Evolutionary conservation across 2,329 filamentous ascomycete species (phyloP).

Genomic region (Ophiostoma australiae): DNA sequence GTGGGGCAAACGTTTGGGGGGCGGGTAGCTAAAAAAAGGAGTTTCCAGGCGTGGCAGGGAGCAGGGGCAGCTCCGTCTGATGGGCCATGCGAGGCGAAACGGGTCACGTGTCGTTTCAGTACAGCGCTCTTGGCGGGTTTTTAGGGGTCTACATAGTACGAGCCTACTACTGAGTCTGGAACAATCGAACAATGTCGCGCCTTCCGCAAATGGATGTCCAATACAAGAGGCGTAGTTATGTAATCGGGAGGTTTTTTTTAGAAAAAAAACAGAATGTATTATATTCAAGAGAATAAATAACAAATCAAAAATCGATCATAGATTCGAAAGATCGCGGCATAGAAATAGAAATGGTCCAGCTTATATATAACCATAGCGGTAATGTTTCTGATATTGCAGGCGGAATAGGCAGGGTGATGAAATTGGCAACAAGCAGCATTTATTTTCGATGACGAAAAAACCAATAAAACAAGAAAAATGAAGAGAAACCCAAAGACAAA

Average conservation of each 20-base stretch:
- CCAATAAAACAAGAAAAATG: background rate
- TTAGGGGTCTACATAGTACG: background rate
- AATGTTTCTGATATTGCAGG: background rate
- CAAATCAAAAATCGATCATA: background rate
- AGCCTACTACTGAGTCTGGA: background rate
- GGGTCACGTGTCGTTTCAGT: constrained; percentile 20
- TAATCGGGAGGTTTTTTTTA: background rate
- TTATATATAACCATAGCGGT: background rate
- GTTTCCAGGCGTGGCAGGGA: background rate
- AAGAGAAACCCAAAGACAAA: background rate
- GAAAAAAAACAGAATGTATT: background rate
- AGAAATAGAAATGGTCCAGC: background rate
- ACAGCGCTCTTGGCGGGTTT: background rate
- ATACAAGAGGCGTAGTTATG: background rate
- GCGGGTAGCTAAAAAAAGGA: constrained; percentile 9
- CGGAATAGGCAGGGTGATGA: background rate
- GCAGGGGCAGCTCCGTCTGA: constrained; percentile 3
- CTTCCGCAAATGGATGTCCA: background rate
- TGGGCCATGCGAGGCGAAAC: background rate
- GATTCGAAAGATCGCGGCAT: background rate
- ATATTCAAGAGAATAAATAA: background rate
- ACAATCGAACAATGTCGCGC: background rate
- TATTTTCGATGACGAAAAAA: background rate
- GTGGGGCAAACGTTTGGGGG: background rate
- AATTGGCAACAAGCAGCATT: background rate